phyloP scores from a whole-genome alignment of 345 rosid genomes.

The Sonneratia caseolaris region DNA sequence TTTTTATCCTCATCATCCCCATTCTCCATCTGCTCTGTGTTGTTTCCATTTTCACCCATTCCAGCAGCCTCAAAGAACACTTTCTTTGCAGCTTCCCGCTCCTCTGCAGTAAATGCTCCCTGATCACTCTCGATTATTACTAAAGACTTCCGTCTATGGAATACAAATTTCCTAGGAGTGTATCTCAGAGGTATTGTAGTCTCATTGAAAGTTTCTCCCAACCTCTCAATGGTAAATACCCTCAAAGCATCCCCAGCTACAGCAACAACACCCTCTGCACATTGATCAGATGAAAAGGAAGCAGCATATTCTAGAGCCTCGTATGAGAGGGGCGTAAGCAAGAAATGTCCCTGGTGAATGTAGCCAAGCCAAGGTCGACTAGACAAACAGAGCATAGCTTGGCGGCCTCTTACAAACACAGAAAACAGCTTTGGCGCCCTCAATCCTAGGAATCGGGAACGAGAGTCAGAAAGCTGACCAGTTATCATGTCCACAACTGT shows the following conservation, averaged over 20 bases:
- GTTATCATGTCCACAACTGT: slow-evolving; percentile 97
- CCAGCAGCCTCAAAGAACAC: slow-evolving; percentile 82
- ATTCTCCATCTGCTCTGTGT: slow-evolving; percentile 58
- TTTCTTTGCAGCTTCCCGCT: slow-evolving; percentile 89
- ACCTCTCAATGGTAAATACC: slow-evolving; percentile 83
- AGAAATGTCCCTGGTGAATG: slow-evolving; percentile 93
- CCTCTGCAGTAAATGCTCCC: slow-evolving; percentile 90
- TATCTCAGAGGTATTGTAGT: slow-evolving; percentile 85
- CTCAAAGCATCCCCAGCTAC: slow-evolving; percentile 95
- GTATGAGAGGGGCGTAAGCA: slow-evolving; percentile 85
- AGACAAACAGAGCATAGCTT: slow-evolving; percentile 92
- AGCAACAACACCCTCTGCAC: slow-evolving; percentile 95
- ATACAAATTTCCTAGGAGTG: slow-evolving; percentile 89
- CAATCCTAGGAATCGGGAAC: slow-evolving; percentile 87
- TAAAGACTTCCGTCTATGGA: slow-evolving; percentile 67
- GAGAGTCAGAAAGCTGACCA: slow-evolving; percentile 97
- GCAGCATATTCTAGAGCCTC: slow-evolving; percentile 95
- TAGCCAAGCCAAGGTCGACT: slow-evolving; percentile 99
- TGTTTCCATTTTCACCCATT: slow-evolving; percentile 68
- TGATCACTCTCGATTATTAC: slow-evolving; percentile 93
- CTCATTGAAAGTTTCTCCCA: slow-evolving; percentile 94
- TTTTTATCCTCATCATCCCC: slow-evolving; percentile 83
- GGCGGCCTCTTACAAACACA: slow-evolving; percentile 67
- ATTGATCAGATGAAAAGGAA: slow-evolving; percentile 95
- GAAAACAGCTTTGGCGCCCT: slow-evolving; percentile 90